Evolutionary conservation across 331 rosid genomes (phyloP).

Genomic region (Cydonia oblonga): DNA sequence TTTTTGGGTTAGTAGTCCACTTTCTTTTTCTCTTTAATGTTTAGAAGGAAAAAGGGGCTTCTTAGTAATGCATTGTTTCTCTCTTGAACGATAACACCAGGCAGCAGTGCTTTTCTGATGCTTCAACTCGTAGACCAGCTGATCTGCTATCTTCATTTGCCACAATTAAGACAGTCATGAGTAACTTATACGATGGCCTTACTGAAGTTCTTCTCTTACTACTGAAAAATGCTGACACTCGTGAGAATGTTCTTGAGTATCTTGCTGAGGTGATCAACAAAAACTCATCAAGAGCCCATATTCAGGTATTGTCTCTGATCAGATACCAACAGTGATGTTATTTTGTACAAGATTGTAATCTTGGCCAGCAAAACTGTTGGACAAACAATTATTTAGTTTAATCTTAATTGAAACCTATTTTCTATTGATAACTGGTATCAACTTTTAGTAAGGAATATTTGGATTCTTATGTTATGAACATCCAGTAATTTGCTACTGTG

Average conservation of each 20-base stretch:
- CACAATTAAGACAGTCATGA: constrained; percentile 74
- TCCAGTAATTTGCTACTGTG: not conserved
- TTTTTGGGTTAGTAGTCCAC: not conserved
- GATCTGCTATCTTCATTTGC: constrained; percentile 75
- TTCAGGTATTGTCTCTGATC: constrained; percentile 47
- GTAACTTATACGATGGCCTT: constrained; percentile 71
- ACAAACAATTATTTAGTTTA: not conserved
- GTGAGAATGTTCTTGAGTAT: constrained; percentile 76
- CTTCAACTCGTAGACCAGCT: constrained; percentile 62
- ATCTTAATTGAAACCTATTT: not conserved
- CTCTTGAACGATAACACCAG: constrained; percentile 36
- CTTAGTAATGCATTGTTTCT: not conserved
- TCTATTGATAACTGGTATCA: not conserved
- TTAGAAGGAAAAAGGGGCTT: not conserved
- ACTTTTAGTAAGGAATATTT: not conserved
- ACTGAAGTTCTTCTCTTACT: constrained; percentile 64
- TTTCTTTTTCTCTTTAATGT: not conserved
- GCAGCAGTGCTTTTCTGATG: constrained; percentile 87
- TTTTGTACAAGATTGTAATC: not conserved
- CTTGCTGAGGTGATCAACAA: constrained; percentile 85
- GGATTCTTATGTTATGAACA: not conserved
- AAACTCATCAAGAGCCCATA: constrained; percentile 90
- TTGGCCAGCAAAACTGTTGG: not conserved
- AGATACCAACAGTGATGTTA: not conserved
- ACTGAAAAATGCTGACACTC: constrained; percentile 70